phyloP scores from a whole-genome alignment of 257 asterid genomes.

The Cynanchum wilfordii region DNA sequence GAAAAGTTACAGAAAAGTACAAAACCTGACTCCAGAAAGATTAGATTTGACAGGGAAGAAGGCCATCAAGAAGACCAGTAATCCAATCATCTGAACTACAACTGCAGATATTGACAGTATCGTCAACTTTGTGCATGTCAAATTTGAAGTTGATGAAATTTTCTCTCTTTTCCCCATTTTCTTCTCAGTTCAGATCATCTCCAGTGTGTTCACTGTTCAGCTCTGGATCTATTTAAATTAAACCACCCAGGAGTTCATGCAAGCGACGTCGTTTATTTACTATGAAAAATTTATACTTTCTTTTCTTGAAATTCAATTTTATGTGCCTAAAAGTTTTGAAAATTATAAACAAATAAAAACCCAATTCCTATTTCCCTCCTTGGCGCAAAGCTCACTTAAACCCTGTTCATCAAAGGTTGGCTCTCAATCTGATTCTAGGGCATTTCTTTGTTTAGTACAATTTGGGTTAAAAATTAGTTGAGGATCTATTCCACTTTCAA shows the following conservation, averaged over 20 bases:
- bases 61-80: constrained; percentile 58
- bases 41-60: constrained; percentile 84
- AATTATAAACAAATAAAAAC: too few relatives aligned
- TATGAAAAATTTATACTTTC: too few relatives aligned
- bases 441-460: background rate
- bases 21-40: constrained; percentile 69
- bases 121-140: constrained; percentile 57
- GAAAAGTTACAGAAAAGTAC: background rate
- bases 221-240: too few relatives aligned
- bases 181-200: background rate
- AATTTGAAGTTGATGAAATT: constrained; percentile 19
- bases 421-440: background rate
- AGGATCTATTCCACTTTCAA: background rate
- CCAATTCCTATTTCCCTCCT: too few relatives aligned
- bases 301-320: too few relatives aligned
- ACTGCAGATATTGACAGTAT: constrained; percentile 46
- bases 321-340: too few relatives aligned
- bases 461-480: background rate
- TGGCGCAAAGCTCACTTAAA: too few relatives aligned
- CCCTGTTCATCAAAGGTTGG: background rate
- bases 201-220: too few relatives aligned
- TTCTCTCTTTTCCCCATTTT: background rate
- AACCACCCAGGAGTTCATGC: too few relatives aligned
- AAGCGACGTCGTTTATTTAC: too few relatives aligned
- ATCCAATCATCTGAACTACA: constrained; percentile 58